A percentile compares a stretch with the other conserved stretches of the same genome.
Evolutionary conservation across 2,329 filamentous ascomycete genomes (phyloP).

Genomic region (Stagonosporopsis tanaceti): DNA sequence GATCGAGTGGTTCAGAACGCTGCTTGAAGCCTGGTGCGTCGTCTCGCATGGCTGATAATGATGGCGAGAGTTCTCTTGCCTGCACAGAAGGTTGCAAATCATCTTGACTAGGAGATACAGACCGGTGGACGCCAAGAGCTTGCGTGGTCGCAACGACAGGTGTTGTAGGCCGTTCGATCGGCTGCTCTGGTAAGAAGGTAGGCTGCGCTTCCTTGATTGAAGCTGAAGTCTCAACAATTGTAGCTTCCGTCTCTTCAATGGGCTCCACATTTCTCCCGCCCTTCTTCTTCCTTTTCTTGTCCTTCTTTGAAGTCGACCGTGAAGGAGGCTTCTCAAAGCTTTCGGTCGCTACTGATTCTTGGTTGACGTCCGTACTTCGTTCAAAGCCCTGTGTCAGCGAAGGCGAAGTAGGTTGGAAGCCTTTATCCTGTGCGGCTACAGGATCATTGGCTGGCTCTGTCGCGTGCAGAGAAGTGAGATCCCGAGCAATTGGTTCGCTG

Average conservation of each 20-base stretch:
- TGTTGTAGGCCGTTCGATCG: neutral
- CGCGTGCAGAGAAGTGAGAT: too few relatives aligned
- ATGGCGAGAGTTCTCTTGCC: slow-evolving; percentile 31
- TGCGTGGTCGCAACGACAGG: slow-evolving; percentile 3
- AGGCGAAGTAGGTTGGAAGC: neutral
- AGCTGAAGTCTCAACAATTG: neutral
- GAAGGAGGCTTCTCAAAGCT: slow-evolving; percentile 19
- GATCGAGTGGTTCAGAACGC: slow-evolving; percentile 39
- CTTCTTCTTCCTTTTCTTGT: slow-evolving; percentile 38
- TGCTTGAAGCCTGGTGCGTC: slow-evolving; percentile 38
- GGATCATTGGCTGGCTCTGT: neutral
- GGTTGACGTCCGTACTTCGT: neutral
- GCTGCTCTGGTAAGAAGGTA: slow-evolving; percentile 5
- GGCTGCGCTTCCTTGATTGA: slow-evolving; percentile 9
- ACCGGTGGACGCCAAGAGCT: slow-evolving; percentile 1
- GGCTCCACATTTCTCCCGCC: slow-evolving; percentile 24
- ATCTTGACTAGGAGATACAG: slow-evolving; percentile 6
- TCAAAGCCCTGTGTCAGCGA: neutral
- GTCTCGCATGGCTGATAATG: slow-evolving; percentile 35
- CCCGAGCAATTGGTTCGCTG: neutral
- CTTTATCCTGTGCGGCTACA: neutral
- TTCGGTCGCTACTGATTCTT: neutral
- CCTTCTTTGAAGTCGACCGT: slow-evolving; percentile 36
- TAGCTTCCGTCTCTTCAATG: slow-evolving; percentile 14
- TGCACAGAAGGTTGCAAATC: neutral